These are phyloP conservation scores for Trypethelium eluteriae DNA, from an alignment of 495 filamentous ascomycete species.

Conservation along the genomic window DNA sequence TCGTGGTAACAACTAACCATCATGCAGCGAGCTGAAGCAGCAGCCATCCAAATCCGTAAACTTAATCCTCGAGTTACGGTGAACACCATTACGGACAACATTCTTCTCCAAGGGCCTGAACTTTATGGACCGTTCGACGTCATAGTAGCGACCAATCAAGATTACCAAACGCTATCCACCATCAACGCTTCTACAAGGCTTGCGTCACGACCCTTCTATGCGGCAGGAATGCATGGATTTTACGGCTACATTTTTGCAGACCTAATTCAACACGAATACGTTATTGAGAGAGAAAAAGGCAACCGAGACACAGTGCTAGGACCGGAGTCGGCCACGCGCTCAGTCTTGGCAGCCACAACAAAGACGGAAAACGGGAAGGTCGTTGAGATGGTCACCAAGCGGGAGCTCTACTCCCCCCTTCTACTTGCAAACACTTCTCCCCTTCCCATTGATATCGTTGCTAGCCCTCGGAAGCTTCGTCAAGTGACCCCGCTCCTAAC, in stretches of 20 bases:
- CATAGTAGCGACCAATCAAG: slow-evolving; percentile 84
- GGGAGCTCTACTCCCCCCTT: slow-evolving; percentile 78
- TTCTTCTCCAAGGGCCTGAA: slow-evolving; percentile 54
- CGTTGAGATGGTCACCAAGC: slow-evolving; percentile 87
- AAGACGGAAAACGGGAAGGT: slow-evolving; percentile 59
- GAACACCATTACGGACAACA: slow-evolving; percentile 37
- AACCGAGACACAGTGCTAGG: slow-evolving; percentile 60
- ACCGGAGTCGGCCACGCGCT: slow-evolving; percentile 68
- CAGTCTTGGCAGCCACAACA: slow-evolving; percentile 58
- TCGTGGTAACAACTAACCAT: slow-evolving; percentile 6
- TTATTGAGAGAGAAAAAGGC: slow-evolving; percentile 74
- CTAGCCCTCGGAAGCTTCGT: slow-evolving; percentile 56
- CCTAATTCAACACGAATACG: slow-evolving; percentile 76
- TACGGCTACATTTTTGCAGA: slow-evolving; percentile 95
- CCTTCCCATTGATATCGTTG: slow-evolving; percentile 61
- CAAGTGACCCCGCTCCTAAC: slow-evolving; percentile 73
- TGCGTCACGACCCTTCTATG: slow-evolving; percentile 74
- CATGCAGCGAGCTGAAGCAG: slow-evolving; percentile 67
- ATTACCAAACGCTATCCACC: slow-evolving; percentile 58
- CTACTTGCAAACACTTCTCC: slow-evolving; percentile 67
- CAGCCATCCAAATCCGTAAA: slow-evolving; percentile 64
- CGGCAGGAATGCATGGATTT: slow-evolving; percentile 76
- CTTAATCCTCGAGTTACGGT: slow-evolving; percentile 80
- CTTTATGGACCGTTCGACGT: slow-evolving; percentile 77
- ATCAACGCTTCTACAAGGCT: slow-evolving; percentile 80